A percentile compares a stretch with the other conserved stretches of the same genome.
Evolutionary conservation across 1,139 yeast species (phyloP).

Genomic region (Suhomyces coccinellae): DNA sequence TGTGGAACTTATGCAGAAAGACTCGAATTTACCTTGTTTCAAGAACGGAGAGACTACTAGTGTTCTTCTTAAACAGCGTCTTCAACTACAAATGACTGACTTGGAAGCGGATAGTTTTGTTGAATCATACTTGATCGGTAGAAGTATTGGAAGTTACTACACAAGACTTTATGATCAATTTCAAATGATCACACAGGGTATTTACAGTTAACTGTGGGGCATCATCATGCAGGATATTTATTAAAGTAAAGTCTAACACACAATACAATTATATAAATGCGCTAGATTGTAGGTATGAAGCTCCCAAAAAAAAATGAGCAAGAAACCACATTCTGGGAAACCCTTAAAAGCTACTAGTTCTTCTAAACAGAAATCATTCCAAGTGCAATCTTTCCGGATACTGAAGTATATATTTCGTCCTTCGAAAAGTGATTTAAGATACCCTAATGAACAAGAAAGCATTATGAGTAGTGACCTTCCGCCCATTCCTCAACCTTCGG

Average conservation of each 20-base stretch:
- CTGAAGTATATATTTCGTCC: neutral
- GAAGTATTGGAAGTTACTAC: constrained; percentile 84
- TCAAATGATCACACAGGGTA: constrained; percentile 92
- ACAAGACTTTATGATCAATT: constrained; percentile 93
- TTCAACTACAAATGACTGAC: constrained; percentile 74
- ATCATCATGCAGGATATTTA: constrained; percentile 3
- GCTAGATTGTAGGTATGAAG: neutral
- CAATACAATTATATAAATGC: neutral
- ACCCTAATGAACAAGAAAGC: neutral
- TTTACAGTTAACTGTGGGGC: constrained; percentile 52
- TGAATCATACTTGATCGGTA: constrained; percentile 69
- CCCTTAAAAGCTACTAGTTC: too few species aligned
- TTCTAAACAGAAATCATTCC: too few species aligned
- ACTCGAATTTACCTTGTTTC: constrained; percentile 87
- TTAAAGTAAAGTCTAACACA: neutral
- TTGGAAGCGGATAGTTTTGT: constrained; percentile 76
- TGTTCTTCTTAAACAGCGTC: constrained; percentile 71
- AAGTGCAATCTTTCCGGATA: neutral
- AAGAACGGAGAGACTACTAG: constrained; percentile 84
- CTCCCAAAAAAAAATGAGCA: neutral
- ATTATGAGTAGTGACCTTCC: neutral
- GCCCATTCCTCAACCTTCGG: constrained; percentile 7
- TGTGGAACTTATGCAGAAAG: constrained; percentile 92
- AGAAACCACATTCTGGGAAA: too few species aligned
- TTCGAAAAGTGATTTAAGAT: too few species aligned